These are phyloP conservation scores for Penicillium goetzii DNA, from an alignment of 495 filamentous ascomycete genomes.

Conservation along the genomic window DNA sequence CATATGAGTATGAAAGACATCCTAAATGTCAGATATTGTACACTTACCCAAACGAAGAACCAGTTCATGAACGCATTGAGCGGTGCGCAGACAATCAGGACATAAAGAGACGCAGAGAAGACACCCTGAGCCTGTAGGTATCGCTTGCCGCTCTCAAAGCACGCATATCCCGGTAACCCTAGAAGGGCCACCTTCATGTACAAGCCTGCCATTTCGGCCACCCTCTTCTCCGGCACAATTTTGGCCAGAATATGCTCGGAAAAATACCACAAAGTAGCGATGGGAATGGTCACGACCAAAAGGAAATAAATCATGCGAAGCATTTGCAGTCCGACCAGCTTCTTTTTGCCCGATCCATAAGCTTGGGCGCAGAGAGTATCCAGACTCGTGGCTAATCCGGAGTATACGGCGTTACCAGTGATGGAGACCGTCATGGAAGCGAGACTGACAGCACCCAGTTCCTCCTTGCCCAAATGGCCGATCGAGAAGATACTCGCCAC, in stretches of 20 bases:
- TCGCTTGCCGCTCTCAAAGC: conserved; percentile 72
- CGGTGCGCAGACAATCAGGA: conserved; percentile 70
- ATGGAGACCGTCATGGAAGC: conserved; percentile 75
- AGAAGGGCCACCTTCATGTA: conserved; percentile 69
- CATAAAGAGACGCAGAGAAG: conserved; percentile 68
- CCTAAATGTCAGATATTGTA: not conserved
- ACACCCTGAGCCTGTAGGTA: conserved; percentile 76
- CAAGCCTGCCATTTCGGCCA: conserved; percentile 64
- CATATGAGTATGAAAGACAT: conserved; percentile 14
- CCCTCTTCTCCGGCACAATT: conserved; percentile 68
- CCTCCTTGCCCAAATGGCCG: conserved; percentile 65
- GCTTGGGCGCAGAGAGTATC: conserved; percentile 80
- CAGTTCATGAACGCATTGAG: conserved; percentile 75
- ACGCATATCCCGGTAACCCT: conserved; percentile 71
- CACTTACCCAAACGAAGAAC: conserved; percentile 70
- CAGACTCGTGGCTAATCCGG: conserved; percentile 72
- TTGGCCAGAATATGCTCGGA: conserved; percentile 60
- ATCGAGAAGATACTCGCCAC: conserved; percentile 71
- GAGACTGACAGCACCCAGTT: conserved; percentile 66
- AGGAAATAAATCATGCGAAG: conserved; percentile 72
- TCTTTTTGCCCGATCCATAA: conserved; percentile 70
- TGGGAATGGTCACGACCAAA: conserved; percentile 65
- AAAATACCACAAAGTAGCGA: conserved; percentile 65
- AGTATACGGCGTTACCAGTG: conserved; percentile 71
- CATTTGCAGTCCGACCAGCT: conserved; percentile 71